Evolutionary conservation across 129 eudicot genomes (phyloP).

Genomic region (Silybum marianum): DNA sequence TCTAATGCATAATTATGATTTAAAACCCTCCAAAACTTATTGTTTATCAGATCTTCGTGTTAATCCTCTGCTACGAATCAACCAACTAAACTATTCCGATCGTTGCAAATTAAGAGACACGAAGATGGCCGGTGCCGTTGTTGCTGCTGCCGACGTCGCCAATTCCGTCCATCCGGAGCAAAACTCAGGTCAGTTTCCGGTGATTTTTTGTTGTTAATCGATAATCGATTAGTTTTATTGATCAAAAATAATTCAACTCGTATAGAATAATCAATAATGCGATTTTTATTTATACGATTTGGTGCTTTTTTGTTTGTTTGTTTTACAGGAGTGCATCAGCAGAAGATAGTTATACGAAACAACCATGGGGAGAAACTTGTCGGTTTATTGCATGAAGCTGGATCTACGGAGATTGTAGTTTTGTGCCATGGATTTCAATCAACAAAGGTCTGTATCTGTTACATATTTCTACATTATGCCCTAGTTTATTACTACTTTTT

Average conservation of each 20-base stretch:
- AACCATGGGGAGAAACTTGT: constrained; percentile 71
- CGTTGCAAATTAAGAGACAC: neutral
- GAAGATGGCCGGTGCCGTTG: constrained; percentile 16
- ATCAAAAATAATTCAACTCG: neutral
- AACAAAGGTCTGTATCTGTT: constrained; percentile 62
- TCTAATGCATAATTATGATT: constrained; percentile 17
- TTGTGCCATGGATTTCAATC: constrained; percentile 80
- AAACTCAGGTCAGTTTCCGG: constrained; percentile 25
- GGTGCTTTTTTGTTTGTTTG: neutral
- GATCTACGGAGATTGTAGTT: constrained; percentile 59
- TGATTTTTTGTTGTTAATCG: constrained; percentile 7
- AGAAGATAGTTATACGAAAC: constrained; percentile 50
- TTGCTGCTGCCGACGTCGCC: constrained; percentile 9
- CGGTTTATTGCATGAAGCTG: constrained; percentile 73
- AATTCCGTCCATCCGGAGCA: constrained; percentile 17
- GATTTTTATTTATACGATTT: neutral
- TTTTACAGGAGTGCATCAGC: constrained; percentile 42
- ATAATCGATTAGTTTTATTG: neutral
- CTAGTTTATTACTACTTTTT: neutral
- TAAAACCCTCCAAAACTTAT: constrained; percentile 18
- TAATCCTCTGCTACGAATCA: constrained; percentile 12
- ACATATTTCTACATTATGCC: neutral
- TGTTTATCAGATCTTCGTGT: constrained; percentile 10
- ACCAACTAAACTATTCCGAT: neutral
- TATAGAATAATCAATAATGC: neutral